phyloP scores from a whole-genome alignment of 129 eudicot genomes.

The Pittosporum tobira region DNA sequence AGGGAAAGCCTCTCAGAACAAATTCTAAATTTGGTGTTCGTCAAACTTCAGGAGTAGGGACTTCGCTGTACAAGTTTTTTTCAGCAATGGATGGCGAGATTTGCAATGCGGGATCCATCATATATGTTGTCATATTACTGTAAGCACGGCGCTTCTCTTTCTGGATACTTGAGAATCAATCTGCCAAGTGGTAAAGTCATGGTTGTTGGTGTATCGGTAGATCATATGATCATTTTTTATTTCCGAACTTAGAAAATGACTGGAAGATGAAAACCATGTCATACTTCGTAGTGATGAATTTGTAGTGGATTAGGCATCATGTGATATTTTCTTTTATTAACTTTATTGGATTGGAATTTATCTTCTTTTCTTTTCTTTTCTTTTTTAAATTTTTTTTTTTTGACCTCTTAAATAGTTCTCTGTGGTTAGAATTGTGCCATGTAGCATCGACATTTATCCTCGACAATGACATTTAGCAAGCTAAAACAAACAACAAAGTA shows the following conservation, averaged over 20 bases:
- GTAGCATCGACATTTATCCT: too few species aligned
- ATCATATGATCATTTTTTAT: neutral
- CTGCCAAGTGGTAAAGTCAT: neutral
- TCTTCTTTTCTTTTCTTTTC: too few species aligned
- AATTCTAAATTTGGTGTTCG: too few species aligned
- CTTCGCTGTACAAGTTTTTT: neutral
- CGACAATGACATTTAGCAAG: too few species aligned
- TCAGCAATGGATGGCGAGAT: neutral
- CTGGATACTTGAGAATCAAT: neutral
- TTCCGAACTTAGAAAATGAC: neutral
- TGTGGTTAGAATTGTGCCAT: too few species aligned
- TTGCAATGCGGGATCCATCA: neutral
- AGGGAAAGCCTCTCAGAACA: too few species aligned
- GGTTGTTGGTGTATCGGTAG: neutral
- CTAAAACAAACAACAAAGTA: too few species aligned
- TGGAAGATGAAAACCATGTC: neutral
- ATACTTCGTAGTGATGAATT: neutral
- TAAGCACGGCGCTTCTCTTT: neutral
- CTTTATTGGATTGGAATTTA: too few species aligned
- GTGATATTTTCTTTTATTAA: too few species aligned
- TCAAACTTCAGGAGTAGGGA: neutral
- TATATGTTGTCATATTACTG: neutral
- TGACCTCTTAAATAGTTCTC: too few species aligned
- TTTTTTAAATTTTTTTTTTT: too few species aligned
- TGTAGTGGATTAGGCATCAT: neutral